Percentiles rank a stretch among this genome's conserved stretches.
Evolutionary conservation across 257 asterid genomes (phyloP).

Genomic region (Penstemon davidsonii): DNA sequence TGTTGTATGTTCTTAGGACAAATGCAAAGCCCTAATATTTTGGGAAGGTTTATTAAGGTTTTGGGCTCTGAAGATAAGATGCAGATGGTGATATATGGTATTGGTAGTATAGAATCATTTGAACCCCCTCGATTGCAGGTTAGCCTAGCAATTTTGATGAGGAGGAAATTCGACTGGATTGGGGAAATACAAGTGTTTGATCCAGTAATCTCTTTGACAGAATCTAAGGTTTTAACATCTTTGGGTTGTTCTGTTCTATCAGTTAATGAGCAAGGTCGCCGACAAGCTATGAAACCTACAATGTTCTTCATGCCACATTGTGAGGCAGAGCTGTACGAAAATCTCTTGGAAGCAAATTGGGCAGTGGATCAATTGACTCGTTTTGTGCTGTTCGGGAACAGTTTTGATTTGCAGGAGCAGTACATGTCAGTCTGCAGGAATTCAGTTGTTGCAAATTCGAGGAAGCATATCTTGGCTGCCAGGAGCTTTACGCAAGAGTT

Average conservation of each 20-base stretch:
- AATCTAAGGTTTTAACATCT: constrained; percentile 62
- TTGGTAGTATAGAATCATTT: constrained; percentile 83
- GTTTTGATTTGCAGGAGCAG: constrained; percentile 62
- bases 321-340: constrained; percentile 69
- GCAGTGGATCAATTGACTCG: constrained; percentile 37
- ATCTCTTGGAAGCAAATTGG: constrained; percentile 77
- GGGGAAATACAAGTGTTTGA: constrained; percentile 80
- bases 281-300: constrained; percentile 58
- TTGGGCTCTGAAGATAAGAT: constrained; percentile 56
- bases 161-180: constrained; percentile 67
- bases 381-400: constrained; percentile 62
- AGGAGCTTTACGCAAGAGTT: constrained; percentile 55
- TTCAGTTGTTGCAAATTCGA: constrained; percentile 30
- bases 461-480: constrained; percentile 53
- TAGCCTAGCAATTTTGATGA: constrained; percentile 70
- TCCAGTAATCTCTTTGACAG: constrained; percentile 70
- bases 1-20: constrained; percentile 44
- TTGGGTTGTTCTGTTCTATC: constrained; percentile 78
- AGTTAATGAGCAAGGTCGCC: constrained; percentile 71
- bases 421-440: constrained; percentile 34
- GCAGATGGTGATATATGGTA: constrained; percentile 82
- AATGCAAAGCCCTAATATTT: constrained; percentile 43
- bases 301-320: constrained; percentile 96
- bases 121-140: constrained; percentile 79
- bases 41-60: constrained; percentile 40